These are phyloP conservation scores for Kalanchoe fedtschenkoi DNA, from an alignment of 164 flowering plant genomes.

Conservation along the genomic window DNA sequence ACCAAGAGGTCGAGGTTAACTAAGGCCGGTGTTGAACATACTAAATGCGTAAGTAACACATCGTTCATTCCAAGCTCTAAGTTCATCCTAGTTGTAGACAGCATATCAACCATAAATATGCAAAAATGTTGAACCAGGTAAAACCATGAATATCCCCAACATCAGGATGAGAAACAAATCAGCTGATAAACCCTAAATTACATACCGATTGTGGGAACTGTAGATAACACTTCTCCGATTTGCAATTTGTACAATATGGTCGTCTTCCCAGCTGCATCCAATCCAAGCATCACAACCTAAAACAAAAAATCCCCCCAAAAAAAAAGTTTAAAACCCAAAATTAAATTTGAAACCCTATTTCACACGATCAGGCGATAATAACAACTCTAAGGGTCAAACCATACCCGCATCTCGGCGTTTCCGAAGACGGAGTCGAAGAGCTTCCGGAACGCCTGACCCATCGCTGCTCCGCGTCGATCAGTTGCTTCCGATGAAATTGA, in stretches of 20 bases:
- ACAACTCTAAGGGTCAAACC: slow-evolving; percentile 8
- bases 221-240: slow-evolving; percentile 93
- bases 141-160: no score
- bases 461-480: slow-evolving; percentile 8
- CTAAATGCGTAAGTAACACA: no score
- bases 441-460: slow-evolving; percentile 97
- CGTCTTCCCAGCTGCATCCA: slow-evolving; percentile 99
- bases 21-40: no score
- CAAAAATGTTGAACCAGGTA: no score
- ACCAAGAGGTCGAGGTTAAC: no score
- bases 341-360: background rate
- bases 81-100: no score
- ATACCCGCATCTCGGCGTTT: slow-evolving; percentile 88
- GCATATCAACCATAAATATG: no score
- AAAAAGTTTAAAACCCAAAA: background rate
- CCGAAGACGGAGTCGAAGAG: slow-evolving; percentile 95
- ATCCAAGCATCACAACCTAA: slow-evolving; percentile 99
- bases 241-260: slow-evolving; percentile 92
- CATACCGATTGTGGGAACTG: slow-evolving; percentile 98
- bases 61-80: no score
- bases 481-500: no score
- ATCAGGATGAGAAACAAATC: background rate
- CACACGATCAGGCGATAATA: background rate
- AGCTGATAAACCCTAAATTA: background rate
- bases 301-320: slow-evolving; percentile 9